Evolutionary conservation across 805 yeast genomes (phyloP), one percentile per base, ranked within the genome.

Genomic region (Candida hungchunana): DNA sequence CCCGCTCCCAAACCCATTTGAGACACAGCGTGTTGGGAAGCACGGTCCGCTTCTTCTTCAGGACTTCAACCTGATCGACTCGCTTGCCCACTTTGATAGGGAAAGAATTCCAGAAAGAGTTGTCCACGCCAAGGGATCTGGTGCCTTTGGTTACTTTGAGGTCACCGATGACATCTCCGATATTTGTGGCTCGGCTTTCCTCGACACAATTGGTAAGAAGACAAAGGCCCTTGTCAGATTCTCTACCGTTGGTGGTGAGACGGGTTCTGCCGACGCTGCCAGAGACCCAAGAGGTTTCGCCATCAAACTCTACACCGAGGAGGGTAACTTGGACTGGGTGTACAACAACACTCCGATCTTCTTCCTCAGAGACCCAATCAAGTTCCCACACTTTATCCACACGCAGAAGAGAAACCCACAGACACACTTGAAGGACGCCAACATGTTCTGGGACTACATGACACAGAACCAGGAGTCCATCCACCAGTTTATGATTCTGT

Each of bases 61-160:
- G 59, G 95, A 86, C 59, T 80, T 82, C 64, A 79, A 79, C 56
- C 65, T 86, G 62, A 71, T 86, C 51, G 95, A 86, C 53, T 73
- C 86, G 3, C 62, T 86, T 39, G 89, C 95, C 15, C 95, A 85
- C 60, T 86, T 86, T 53, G 94, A 84, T 64, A 72, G 95, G 49
- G 96, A 86, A 63, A 70, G 95, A 62, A 82, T 86, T 46, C 95
- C 95, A 10, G 95, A 87, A 66, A 73, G 96, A 63, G 95, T 86
- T 39, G 95, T 87, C 23, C 96, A 86, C 56, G 96, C 96, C 36
- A 86, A 86, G 59, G 96, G 95, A 49, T 82, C 89, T 11, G 96
- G 96, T 56, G 95, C 95, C 8, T 84, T 70, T 58, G 95, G 95
- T 47, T 73, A 70, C 47, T 87, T 87, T 58, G 94, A 83, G 60